Conservation (phyloP, 2,329 filamentous ascomycete species). For the Paecilomyces sp. region DNA sequence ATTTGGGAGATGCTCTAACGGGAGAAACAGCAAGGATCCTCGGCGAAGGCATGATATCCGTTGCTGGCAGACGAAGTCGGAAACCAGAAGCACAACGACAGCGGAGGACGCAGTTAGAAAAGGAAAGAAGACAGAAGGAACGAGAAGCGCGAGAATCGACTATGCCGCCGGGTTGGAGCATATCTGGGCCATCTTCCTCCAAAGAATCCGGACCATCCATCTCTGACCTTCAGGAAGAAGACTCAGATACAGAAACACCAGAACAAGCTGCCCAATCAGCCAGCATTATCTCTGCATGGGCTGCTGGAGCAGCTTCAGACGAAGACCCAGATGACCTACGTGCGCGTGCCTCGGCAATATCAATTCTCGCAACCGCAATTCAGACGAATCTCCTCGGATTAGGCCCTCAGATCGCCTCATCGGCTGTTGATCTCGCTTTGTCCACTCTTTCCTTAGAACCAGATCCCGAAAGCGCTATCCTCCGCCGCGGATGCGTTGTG, state of each 20-base stretch:
- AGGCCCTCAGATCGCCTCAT: constrained; percentile 25
- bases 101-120: constrained; percentile 20
- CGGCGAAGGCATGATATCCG: constrained; percentile 30
- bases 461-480: constrained; percentile 29
- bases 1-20: constrained; percentile 29
- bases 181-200: constrained; percentile 12
- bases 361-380: constrained; percentile 34
- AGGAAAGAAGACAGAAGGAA: constrained; percentile 17
- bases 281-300: constrained; percentile 35
- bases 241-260: constrained; percentile 27
- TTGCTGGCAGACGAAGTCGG: constrained; percentile 31
- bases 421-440: constrained; percentile 33
- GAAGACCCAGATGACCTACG: constrained; percentile 37
- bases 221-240: constrained; percentile 13
- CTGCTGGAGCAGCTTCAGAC: constrained; percentile 28
- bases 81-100: constrained; percentile 27
- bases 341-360: constrained; percentile 35
- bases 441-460: constrained; percentile 31
- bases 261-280: constrained; percentile 25
- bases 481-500: constrained; percentile 34
- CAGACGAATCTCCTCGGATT: constrained; percentile 33
- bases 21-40: constrained; percentile 31
- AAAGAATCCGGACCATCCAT: background rate
- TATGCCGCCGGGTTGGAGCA: constrained; percentile 23
- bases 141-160: constrained; percentile 19